Percentiles rank a stretch among this genome's conserved stretches.
Evolutionary conservation across 2,329 filamentous ascomycete genomes (phyloP).

Genomic region (Drechmeria coniospora): DNA sequence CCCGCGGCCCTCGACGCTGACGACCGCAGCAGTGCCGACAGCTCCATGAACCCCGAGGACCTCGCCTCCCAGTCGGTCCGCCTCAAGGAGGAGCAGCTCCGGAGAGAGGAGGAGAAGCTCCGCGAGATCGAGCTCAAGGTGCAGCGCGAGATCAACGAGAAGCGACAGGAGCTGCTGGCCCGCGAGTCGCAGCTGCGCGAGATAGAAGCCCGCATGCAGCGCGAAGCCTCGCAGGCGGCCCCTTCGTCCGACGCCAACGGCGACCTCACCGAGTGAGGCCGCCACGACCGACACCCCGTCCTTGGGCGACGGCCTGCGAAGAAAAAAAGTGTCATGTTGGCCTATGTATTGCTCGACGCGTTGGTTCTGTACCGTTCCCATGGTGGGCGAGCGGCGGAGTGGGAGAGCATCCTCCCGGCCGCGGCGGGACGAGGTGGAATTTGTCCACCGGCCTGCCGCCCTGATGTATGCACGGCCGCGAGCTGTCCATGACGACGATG

Average conservation of each 20-base stretch:
- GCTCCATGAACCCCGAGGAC: conserved; percentile 92
- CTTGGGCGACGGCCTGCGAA: conserved; percentile 17
- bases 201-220: conserved; percentile 94
- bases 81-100: conserved; percentile 98
- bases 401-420: conserved; percentile 27
- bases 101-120: conserved; percentile 98
- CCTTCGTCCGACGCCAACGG: conserved; percentile 36
- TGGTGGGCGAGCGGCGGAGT: conserved; percentile 26
- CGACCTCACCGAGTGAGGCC: conserved; percentile 31
- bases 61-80: conserved; percentile 93
- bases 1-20: too few species aligned
- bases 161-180: conserved; percentile 93
- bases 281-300: conserved; percentile 13
- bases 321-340: conserved; percentile 24
- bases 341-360: conserved; percentile 31
- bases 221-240: conserved; percentile 47
- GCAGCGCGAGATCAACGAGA: conserved; percentile 99
- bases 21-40: conserved; percentile 47
- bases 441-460: conserved; percentile 16
- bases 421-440: conserved; percentile 21
- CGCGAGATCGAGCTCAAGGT: conserved; percentile 99
- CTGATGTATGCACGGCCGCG: conserved; percentile 13
- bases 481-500: conserved; percentile 15
- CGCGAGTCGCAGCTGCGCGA: conserved; percentile 97
- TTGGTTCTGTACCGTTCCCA: conserved; percentile 28